A percentile compares a stretch with the other conserved stretches of the same genome.
Evolutionary conservation across 164 flowering plant genomes (phyloP).

Genomic region (Euptelea pleiosperma): DNA sequence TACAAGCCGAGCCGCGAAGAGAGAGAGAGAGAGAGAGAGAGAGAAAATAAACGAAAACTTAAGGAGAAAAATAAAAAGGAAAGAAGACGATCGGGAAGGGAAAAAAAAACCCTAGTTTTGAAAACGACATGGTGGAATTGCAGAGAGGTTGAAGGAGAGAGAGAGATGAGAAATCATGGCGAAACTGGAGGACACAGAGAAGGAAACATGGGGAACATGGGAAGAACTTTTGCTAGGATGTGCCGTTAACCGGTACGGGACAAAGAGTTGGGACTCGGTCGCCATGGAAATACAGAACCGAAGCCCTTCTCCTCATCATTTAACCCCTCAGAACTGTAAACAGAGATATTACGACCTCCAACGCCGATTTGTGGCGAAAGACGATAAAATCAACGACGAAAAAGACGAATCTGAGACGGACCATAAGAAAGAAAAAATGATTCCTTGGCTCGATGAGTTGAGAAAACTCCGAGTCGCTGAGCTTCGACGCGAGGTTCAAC

Average conservation of each 20-base stretch:
- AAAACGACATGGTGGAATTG: conserved; percentile 1
- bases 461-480: conserved; percentile 70
- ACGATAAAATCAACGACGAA: background rate
- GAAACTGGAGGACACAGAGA: conserved; percentile 10
- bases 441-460: conserved; percentile 77
- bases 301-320: conserved; percentile 28
- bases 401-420: conserved; percentile 5
- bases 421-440: conserved; percentile 7
- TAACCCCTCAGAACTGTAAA: conserved; percentile 51
- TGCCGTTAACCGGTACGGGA: conserved; percentile 85
- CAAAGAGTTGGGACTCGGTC: conserved; percentile 69
- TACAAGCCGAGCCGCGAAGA: no score
- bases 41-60: no score
- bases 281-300: conserved; percentile 60
- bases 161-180: conserved; percentile 15
- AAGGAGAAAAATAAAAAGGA: no score
- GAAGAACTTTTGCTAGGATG: conserved; percentile 84
- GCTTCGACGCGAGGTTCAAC: conserved; percentile 62
- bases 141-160: background rate
- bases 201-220: conserved; percentile 70
- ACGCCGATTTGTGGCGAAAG: conserved; percentile 41
- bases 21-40: no score
- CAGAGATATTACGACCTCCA: conserved; percentile 57
- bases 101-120: conserved; percentile 20
- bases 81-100: no score